Conservation (phyloP, 2,329 filamentous ascomycete genomes). For the Aspergillus sp. region DNA sequence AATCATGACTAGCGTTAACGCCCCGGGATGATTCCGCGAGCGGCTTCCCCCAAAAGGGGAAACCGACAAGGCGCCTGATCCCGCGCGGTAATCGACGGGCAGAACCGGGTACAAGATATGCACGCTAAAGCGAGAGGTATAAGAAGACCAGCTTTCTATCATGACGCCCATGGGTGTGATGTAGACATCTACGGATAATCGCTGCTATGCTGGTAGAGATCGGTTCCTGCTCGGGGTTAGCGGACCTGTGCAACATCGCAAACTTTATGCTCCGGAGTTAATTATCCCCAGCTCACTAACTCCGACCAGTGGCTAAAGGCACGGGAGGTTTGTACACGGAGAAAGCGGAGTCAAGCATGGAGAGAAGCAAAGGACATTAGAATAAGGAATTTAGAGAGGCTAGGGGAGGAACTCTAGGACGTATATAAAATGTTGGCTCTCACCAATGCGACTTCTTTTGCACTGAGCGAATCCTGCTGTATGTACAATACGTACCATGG, state of each 20-base stretch:
- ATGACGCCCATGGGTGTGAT: neutral
- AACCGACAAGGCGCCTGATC: too few relatives aligned
- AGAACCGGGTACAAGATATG: neutral
- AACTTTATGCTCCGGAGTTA: too few relatives aligned
- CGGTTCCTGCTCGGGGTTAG: neutral
- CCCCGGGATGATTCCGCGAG: neutral
- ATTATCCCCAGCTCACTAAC: too few relatives aligned
- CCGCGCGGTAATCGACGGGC: neutral
- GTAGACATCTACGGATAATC: neutral
- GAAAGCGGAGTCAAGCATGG: too few relatives aligned
- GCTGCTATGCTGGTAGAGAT: too few relatives aligned
- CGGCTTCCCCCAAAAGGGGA: neutral
- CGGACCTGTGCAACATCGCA: neutral
- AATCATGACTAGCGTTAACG: neutral
- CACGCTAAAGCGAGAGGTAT: neutral
- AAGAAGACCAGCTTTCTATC: too few relatives aligned
- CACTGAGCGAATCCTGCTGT: neutral
- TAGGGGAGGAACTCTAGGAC: too few relatives aligned
- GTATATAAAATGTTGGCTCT: neutral
- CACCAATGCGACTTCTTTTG: neutral
- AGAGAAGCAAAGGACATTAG: too few relatives aligned
- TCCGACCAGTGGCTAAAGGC: too few relatives aligned
- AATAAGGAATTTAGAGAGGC: too few relatives aligned
- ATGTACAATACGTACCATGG: conserved; percentile 27
- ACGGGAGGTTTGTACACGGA: too few relatives aligned